Evolutionary conservation across 345 rosid genomes (phyloP).

Genomic region (Limnanthes douglasii): DNA sequence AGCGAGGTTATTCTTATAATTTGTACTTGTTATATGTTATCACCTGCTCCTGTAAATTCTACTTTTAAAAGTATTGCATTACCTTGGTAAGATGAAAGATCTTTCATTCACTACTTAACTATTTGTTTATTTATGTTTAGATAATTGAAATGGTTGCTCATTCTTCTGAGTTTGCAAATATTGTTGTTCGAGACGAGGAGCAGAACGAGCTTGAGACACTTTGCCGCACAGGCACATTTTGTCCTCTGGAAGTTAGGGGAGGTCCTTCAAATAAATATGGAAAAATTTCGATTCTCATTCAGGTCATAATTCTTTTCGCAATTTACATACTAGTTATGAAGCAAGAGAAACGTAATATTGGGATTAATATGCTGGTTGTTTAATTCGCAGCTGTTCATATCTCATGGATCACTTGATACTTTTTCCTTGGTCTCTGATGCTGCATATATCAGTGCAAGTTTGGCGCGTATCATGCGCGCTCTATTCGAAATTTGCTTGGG

Average conservation of each 20-base stretch:
- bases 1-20: constrained; percentile 47
- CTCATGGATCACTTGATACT: constrained; percentile 85
- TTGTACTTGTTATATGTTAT: constrained; percentile 5
- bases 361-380: constrained; percentile 12
- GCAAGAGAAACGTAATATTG: constrained; percentile 7
- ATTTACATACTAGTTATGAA: constrained; percentile 6
- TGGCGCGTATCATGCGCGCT: constrained; percentile 96
- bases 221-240: constrained; percentile 54
- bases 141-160: constrained; percentile 93
- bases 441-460: constrained; percentile 92
- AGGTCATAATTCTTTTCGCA: constrained; percentile 29
- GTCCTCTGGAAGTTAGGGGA: constrained; percentile 82
- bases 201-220: constrained; percentile 83
- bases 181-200: constrained; percentile 96
- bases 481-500: constrained; percentile 88
- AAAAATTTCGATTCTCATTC: constrained; percentile 91
- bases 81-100: constrained; percentile 1
- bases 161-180: constrained; percentile 93
- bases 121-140: constrained; percentile 23
- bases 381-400: constrained; percentile 74
- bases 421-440: constrained; percentile 94
- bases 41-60: constrained; percentile 1
- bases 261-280: constrained; percentile 96
- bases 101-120: constrained; percentile 1
- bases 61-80: constrained; percentile 4